Evolutionary conservation across 352 stramenopile genomes (phyloP).

Genomic region (Phytophthora boehmeriae): DNA sequence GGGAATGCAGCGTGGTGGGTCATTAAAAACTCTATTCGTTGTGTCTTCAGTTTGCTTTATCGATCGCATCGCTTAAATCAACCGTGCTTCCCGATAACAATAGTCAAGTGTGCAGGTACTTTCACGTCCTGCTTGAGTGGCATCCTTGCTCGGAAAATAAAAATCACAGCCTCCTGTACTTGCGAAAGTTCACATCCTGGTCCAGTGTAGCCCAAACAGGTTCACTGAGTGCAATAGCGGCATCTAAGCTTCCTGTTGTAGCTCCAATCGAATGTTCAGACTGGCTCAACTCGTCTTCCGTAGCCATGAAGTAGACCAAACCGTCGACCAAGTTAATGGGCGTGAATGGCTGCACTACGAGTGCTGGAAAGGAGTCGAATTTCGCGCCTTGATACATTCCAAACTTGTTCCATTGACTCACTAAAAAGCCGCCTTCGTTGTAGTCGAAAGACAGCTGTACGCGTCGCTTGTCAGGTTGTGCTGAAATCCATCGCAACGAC

Average conservation of each 20-base stretch:
- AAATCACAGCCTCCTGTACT: conserved; percentile 1
- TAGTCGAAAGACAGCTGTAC: conserved; percentile 19
- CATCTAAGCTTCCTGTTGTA: conserved; percentile 15
- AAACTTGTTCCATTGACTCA: conserved; percentile 38
- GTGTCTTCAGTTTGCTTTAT: too few species aligned
- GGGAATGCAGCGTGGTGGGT: too few species aligned
- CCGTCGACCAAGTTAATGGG: conserved; percentile 30
- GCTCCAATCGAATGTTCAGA: background rate
- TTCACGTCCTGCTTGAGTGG: too few species aligned
- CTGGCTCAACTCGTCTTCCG: conserved; percentile 22
- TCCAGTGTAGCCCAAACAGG: conserved; percentile 13
- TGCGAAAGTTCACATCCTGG: conserved; percentile 4
- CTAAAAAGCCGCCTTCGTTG: conserved; percentile 17
- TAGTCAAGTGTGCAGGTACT: too few species aligned
- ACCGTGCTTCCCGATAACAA: too few species aligned
- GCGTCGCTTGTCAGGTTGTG: conserved; percentile 24
- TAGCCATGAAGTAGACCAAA: conserved; percentile 29
- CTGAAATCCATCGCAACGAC: conserved; percentile 24
- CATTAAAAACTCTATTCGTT: too few species aligned
- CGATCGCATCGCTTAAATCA: too few species aligned
- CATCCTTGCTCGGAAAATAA: background rate
- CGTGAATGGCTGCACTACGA: conserved; percentile 29
- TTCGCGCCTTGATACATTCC: conserved; percentile 27
- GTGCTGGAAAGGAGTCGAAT: conserved; percentile 18
- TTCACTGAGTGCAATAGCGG: conserved; percentile 15